Base-by-base conservation (phyloP, 2,329 filamentous ascomycete genomes). In the Cladosporium sp. region DNA sequence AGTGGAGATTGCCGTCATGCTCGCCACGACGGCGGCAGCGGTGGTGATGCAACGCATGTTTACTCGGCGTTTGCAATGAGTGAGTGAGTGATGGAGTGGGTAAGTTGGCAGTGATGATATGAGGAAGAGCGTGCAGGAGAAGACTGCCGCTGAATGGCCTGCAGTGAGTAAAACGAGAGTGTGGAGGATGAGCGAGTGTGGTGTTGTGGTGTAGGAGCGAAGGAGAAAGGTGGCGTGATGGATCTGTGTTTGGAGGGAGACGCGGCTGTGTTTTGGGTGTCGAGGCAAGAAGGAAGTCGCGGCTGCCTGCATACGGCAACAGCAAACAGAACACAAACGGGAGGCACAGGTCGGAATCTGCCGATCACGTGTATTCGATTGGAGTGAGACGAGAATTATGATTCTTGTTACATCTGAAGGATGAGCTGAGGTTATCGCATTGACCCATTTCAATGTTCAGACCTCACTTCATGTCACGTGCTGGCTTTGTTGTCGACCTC, bases 101-200 rank as follows among this genome's bases (percentile, higher is more conserved):
- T n/a, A n/a, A 15, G 12, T 22, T 18, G n/a, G n/a, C 20, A 29
- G 8, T 36, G n/a, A n/a, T 19, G 45, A 40, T 48, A 22, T 33
- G 13, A 7, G 11, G 12, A 27, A 38, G 43, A 3, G 43, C 11
- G 43, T 32, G 43, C 43, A 30, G 43, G 22, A 29, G 40, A 20
- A 43, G 41, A 43, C 29, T 35, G 41, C 41, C 6, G 43, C 25
- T 19, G 36, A 13, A 38, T 38, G 8, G 36, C 15, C 16, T 38
- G 36, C 36, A 19, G 6, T 15, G 16, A 20, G 19, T 13, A 38
- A 38, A 20, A 20, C 36, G 36, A 38, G 32, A 13, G 32, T 38
- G 15, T 38, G 36, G 45, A 40, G 45, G 13, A 27, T 46, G 43
- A 46, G 22, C 25, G 43, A 47, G 43, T 47, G 43, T 39, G 35